Percentiles rank a stretch among this genome's conserved stretches.
Conservation (phyloP, 371 early-diverging fungal species). For the Mycotypha africana region DNA sequence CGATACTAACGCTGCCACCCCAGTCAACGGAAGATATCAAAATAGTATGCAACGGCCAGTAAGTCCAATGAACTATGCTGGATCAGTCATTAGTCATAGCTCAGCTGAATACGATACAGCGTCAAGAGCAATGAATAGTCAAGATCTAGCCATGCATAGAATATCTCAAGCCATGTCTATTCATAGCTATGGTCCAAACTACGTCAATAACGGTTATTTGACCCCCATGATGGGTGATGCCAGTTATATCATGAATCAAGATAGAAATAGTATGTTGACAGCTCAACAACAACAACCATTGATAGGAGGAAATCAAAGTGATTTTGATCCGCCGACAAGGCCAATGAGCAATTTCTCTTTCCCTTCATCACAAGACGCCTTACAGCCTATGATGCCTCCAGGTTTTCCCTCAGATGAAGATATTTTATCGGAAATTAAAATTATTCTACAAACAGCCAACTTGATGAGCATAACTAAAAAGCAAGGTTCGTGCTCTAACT, state of each 20-base stretch:
- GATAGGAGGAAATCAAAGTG: conserved; percentile 20
- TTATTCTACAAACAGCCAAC: conserved; percentile 69
- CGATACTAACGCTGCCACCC: conserved; percentile 31
- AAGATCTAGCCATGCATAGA: conserved; percentile 3
- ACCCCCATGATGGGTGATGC: too few species aligned
- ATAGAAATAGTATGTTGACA: too few species aligned
- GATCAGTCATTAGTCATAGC: neutral
- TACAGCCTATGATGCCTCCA: conserved; percentile 10
- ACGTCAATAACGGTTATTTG: too few species aligned
- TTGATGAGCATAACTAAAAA: conserved; percentile 73
- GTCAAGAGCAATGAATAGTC: conserved; percentile 13
- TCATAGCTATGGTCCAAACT: too few species aligned
- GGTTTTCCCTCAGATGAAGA: conserved; percentile 71
- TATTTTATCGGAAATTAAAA: conserved; percentile 67
- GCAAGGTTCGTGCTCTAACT: too few species aligned
- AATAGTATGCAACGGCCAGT: conserved; percentile 6
- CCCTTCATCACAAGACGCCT: too few species aligned
- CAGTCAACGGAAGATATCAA: too few species aligned
- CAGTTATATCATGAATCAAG: too few species aligned
- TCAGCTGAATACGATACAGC: conserved; percentile 14
- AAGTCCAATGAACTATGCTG: neutral
- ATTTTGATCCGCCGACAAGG: conserved; percentile 8
- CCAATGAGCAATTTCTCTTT: conserved; percentile 8
- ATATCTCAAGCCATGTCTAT: too few species aligned
- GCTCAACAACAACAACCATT: conserved; percentile 3